Percentiles rank a stretch among this genome's conserved stretches.
phyloP scores from a whole-genome alignment of 768 basidiomycete genomes.

The Daedalea quercina region DNA sequence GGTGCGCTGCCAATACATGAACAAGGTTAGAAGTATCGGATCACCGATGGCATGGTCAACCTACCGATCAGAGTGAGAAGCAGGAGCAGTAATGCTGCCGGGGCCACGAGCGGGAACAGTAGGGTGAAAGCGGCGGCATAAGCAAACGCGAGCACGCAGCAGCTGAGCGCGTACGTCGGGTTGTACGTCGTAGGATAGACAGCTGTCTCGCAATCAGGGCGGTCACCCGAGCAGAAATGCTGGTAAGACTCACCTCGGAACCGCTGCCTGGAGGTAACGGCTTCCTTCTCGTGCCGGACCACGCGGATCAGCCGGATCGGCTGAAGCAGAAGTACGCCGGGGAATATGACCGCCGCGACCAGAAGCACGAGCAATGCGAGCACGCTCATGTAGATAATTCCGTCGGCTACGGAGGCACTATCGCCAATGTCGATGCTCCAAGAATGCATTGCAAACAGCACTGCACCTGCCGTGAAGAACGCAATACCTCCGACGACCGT shows the following conservation, averaged over 20 bases:
- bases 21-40: background rate
- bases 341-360: constrained; percentile 61
- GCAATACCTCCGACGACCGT: constrained; percentile 49
- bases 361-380: constrained; percentile 53
- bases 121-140: constrained; percentile 70
- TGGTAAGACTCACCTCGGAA: constrained; percentile 54
- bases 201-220: constrained; percentile 28
- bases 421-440: constrained; percentile 35
- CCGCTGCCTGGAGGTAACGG: constrained; percentile 69
- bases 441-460: constrained; percentile 60
- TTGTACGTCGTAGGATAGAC: constrained; percentile 69
- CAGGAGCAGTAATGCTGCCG: constrained; percentile 60
- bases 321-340: constrained; percentile 69
- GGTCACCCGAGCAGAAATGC: background rate
- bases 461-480: constrained; percentile 59
- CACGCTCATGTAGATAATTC: constrained; percentile 64
- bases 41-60: constrained; percentile 14
- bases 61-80: constrained; percentile 61
- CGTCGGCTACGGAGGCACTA: constrained; percentile 51
- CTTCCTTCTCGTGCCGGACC: constrained; percentile 45
- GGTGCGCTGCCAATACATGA: constrained; percentile 51
- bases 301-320: constrained; percentile 56
- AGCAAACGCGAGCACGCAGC: constrained; percentile 60
- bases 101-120: constrained; percentile 71
- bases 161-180: constrained; percentile 58